These are phyloP conservation scores for Aaosphaeria pasadenensis DNA, from an alignment of 2,329 filamentous ascomycete species.

Conservation along the genomic window DNA sequence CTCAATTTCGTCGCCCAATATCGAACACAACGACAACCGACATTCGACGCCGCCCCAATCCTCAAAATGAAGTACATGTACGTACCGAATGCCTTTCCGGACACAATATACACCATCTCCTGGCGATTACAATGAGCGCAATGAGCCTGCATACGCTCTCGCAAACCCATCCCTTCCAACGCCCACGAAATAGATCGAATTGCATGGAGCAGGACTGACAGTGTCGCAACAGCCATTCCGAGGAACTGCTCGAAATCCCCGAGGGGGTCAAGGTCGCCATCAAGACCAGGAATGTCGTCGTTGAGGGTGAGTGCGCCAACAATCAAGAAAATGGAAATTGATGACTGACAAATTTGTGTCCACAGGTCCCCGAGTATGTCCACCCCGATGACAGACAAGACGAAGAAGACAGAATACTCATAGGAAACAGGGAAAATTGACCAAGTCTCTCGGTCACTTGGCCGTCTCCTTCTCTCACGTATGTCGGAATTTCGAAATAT, in stretches of 20 bases:
- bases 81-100: slow-evolving; percentile 9
- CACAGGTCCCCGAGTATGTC: slow-evolving; percentile 31
- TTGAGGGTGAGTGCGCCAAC: slow-evolving; percentile 80
- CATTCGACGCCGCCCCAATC: slow-evolving; percentile 34
- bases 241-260: slow-evolving; percentile 92
- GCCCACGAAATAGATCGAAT: slow-evolving; percentile 11
- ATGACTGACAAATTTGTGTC: slow-evolving; percentile 13
- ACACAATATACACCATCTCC: slow-evolving; percentile 6
- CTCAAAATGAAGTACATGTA: slow-evolving; percentile 96
- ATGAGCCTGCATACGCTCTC: not conserved
- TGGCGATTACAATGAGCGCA: not conserved
- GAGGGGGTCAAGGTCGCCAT: slow-evolving; percentile 97
- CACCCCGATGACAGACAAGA: slow-evolving; percentile 4
- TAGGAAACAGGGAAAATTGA: slow-evolving; percentile 72
- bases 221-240: slow-evolving; percentile 63
- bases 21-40: slow-evolving; percentile 24
- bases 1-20: slow-evolving; percentile 7
- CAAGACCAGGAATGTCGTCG: slow-evolving; percentile 93
- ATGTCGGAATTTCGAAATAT: slow-evolving; percentile 9
- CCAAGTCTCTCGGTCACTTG: slow-evolving; percentile 94
- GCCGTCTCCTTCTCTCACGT: slow-evolving; percentile 87
- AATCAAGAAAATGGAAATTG: slow-evolving; percentile 9
- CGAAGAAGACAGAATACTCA: slow-evolving; percentile 16
- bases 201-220: slow-evolving; percentile 26
- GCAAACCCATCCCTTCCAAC: slow-evolving; percentile 12